These are phyloP conservation scores for Viridothelium virens DNA, from an alignment of 495 filamentous ascomycete species.

Conservation along the genomic window DNA sequence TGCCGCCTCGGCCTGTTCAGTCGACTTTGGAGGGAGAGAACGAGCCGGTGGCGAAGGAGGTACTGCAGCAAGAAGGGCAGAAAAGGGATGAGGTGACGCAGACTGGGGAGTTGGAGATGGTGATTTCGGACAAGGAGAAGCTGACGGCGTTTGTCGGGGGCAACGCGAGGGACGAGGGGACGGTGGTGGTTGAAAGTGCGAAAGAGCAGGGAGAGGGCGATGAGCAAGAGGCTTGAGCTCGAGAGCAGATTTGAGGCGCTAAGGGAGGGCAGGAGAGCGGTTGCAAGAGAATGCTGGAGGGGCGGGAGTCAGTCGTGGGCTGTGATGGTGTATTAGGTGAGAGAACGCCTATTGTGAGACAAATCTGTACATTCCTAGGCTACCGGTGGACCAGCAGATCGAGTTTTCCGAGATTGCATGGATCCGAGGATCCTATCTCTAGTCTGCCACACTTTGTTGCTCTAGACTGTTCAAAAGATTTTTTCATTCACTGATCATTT, in stretches of 20 bases:
- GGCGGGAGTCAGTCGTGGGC: no score
- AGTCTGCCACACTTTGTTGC: no score
- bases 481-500: no score
- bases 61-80: background rate
- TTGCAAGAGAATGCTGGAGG: no score
- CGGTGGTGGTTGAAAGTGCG: slow-evolving; percentile 18
- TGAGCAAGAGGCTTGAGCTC: background rate
- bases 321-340: no score
- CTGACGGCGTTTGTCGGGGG: slow-evolving; percentile 22
- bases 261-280: no score
- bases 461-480: no score
- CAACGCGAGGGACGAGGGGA: slow-evolving; percentile 20
- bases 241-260: background rate
- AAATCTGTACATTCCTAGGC: no score
- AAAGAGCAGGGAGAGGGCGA: slow-evolving; percentile 10
- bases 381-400: no score
- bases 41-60: background rate
- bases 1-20: background rate
- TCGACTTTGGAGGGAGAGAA: slow-evolving; percentile 12
- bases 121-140: slow-evolving; percentile 17
- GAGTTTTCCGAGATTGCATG: no score
- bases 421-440: no score
- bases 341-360: no score
- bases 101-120: slow-evolving; percentile 23
- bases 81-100: slow-evolving; percentile 19